Base-by-base conservation (phyloP, 495 filamentous ascomycete genomes). In the Hypomontagnella monticulosa region DNA sequence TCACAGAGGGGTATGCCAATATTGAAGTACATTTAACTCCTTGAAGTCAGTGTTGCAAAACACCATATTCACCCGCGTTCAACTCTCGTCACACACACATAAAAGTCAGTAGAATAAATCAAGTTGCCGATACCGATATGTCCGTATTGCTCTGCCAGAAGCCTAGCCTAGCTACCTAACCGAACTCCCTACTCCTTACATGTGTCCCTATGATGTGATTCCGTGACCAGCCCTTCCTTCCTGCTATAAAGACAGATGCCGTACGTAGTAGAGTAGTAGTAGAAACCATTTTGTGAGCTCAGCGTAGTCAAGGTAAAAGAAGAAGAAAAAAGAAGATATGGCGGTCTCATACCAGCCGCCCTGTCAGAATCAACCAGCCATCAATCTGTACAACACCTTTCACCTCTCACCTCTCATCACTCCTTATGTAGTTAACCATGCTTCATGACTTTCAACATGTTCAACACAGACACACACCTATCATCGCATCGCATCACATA, bases 121-220 rank as follows among this genome's bases (percentile, higher is more conserved):
- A 41, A 23, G 2, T 34, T 43, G 27, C 5, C 15, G 32, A 48
- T 51, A 43, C 59, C 59, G 15, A 55, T 50, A 10, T 15, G 18
- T 36, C 51, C 59, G 42, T 42, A 48, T 47, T 48, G 42, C 42
- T 55, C 42, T 18, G 33, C 43, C 33, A 1, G 2, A 27, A 27
- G 3, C 23, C 23, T 27, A 27, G 23, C 23, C 23, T 27, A 27
- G 23, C 6, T 23, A 36, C 10, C 4, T 23, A 52, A 23, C 9
- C 27, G 16, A 43, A 48, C 36, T 38, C 30, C 52, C 19, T 56
- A 63, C 60, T 63, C 60, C 60, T 36, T 50, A 43, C 36, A 56
- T 50, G 36, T 63, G 48, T 40, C 30, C 57, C 57, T 27, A 6
- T 27, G 23, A 27, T 27, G 23, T 27, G 23, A 27, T 27, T 27